Base-by-base conservation (phyloP, 306 rosid genomes). In the Gastrolobium villosum region DNA sequence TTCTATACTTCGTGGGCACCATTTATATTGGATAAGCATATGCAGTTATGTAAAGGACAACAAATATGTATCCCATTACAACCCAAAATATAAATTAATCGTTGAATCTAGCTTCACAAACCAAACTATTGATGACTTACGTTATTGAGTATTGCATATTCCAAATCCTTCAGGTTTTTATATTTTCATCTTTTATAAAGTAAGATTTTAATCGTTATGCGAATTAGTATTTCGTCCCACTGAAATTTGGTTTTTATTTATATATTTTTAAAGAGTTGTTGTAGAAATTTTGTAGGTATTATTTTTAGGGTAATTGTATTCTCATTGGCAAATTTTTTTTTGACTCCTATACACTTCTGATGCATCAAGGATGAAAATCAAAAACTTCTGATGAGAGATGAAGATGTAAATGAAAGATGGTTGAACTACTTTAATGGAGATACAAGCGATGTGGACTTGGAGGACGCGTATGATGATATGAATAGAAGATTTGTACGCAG, bases 11-110 rank as follows among this genome's bases (percentile, higher is more conserved):
- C 5, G 36, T 53, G 5, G 4, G 39, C 20, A 15, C 50, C 32
- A 10, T 10, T 39, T 20, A 70, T 70, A 70, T 70, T 70, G 37
- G 26, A 37, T 36, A 50, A 70, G 64, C 63, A 36, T 52, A 15
- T 36, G 64, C 76, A 70, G 36, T 70, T 70, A 14, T 70, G 37
- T 40, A 10, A 20, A 8, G 49, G 63, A 20, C 10, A 50, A 50
- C 8, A 45, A 5, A 32, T 69, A 48, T n/a, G 44, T 35, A 14
- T 3, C 32, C 32, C 0, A n/a, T 6, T 53, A 13, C 34, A 34
- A 4, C 48, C 9, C 46, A 50, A n/a, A 0, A 68, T 6, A 34
- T 35, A 9, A 35, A 52, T 46, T 45, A n/a, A 5, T 39, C 57
- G 31, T 31, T 1, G 30, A 50, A 48, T 49, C 60, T 61, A 7